phyloP scores from a whole-genome alignment of 345 rosid species.

The Mangifera indica region DNA sequence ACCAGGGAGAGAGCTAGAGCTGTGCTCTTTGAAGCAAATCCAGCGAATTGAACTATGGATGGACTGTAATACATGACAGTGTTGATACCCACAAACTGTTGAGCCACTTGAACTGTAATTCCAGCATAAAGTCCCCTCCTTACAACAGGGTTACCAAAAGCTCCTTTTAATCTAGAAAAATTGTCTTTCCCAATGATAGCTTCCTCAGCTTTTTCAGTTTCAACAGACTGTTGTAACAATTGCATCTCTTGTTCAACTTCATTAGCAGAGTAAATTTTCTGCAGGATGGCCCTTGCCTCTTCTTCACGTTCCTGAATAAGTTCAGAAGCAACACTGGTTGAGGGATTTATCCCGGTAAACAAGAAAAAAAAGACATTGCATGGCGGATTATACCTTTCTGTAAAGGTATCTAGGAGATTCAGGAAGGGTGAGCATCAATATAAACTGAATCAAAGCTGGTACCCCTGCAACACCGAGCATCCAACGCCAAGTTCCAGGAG shows the following conservation, averaged over 20 bases:
- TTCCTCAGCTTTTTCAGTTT: constrained; percentile 58
- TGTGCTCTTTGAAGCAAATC: constrained; percentile 75
- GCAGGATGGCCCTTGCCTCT: constrained; percentile 62
- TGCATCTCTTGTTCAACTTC: constrained; percentile 62
- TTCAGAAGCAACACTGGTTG: neutral
- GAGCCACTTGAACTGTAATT: constrained; percentile 83
- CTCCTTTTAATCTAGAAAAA: constrained; percentile 61
- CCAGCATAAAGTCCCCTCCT: constrained; percentile 84
- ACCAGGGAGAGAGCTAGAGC: constrained; percentile 81
- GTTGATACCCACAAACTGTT: constrained; percentile 88
- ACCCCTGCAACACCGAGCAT: constrained; percentile 81
- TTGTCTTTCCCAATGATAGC: constrained; percentile 44
- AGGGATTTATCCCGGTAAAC: too few relatives aligned
- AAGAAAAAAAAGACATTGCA: neutral
- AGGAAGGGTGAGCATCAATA: constrained; percentile 64
- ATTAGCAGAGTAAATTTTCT: constrained; percentile 56
- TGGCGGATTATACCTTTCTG: constrained; percentile 33
- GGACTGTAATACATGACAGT: constrained; percentile 92
- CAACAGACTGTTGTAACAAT: constrained; percentile 47
- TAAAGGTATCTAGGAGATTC: constrained; percentile 95
- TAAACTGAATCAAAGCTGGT: constrained; percentile 65
- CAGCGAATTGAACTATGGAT: constrained; percentile 81
- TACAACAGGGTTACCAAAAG: constrained; percentile 41
- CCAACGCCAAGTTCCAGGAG: constrained; percentile 87
- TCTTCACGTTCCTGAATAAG: constrained; percentile 39